A percentile compares a stretch with the other conserved stretches of the same genome.
phyloP scores from a whole-genome alignment of 371 early-diverging fungal genomes.

The Zychaea mexicana region DNA sequence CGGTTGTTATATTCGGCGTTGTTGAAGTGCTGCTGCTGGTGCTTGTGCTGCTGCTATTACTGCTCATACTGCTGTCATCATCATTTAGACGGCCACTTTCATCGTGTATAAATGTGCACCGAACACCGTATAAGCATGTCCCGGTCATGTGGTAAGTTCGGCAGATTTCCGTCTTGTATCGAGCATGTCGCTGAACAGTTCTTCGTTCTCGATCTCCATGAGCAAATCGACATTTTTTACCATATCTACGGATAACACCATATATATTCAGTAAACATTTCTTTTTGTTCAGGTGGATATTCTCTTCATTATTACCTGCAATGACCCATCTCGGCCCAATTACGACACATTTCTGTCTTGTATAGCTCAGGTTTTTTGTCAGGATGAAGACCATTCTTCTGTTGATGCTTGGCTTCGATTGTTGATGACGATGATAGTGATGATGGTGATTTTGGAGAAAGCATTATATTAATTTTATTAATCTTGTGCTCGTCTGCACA shows the following conservation, averaged over 20 bases:
- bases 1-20: background rate
- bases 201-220: slow-evolving; percentile 85
- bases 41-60: slow-evolving; percentile 6
- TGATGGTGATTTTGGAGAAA: background rate
- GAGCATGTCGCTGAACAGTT: slow-evolving; percentile 84
- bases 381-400: slow-evolving; percentile 8
- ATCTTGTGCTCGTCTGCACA: too few species aligned
- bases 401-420: background rate
- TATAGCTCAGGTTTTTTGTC: slow-evolving; percentile 67
- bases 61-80: slow-evolving; percentile 6
- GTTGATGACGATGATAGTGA: background rate
- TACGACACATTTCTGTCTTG: slow-evolving; percentile 97
- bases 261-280: background rate
- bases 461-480: background rate
- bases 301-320: slow-evolving; percentile 62
- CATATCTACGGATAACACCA: slow-evolving; percentile 62
- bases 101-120: slow-evolving; percentile 95
- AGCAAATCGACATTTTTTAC: slow-evolving; percentile 95
- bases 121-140: slow-evolving; percentile 90
- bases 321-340: slow-evolving; percentile 84
- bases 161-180: slow-evolving; percentile 93
- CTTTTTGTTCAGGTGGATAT: background rate
- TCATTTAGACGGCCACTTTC: slow-evolving; percentile 15
- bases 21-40: background rate
- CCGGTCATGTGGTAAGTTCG: slow-evolving; percentile 90